Conservation (phyloP, 305 asterid genomes). For the Fraxinus nigra region DNA sequence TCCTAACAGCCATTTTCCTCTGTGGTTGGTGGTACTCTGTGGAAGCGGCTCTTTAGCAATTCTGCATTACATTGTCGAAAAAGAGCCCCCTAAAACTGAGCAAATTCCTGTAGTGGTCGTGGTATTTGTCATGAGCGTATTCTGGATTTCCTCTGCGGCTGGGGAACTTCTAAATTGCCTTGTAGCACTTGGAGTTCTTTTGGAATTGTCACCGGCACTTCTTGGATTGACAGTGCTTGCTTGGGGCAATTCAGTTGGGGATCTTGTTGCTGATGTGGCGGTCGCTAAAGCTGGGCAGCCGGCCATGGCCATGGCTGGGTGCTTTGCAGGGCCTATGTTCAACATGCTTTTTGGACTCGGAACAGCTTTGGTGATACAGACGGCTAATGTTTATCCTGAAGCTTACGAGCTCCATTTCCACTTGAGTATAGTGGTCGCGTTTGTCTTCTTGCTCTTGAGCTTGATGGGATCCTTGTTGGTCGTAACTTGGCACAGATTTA, state of each 20-base stretch:
- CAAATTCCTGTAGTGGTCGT: constrained; percentile 53
- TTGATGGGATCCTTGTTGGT: constrained; percentile 93
- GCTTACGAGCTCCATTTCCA: constrained; percentile 82
- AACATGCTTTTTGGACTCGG: constrained; percentile 97
- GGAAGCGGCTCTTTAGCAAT: constrained; percentile 70
- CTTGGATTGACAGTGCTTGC: constrained; percentile 96
- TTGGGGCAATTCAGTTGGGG: constrained; percentile 96
- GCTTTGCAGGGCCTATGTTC: constrained; percentile 98
- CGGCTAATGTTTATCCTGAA: constrained; percentile 63
- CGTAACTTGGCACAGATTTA: constrained; percentile 80
- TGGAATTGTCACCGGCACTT: constrained; percentile 68
- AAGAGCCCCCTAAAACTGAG: constrained; percentile 71
- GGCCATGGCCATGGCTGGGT: constrained; percentile 99
- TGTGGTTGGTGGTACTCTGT: constrained; percentile 66
- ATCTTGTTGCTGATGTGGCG: constrained; percentile 93
- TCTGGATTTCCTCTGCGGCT: constrained; percentile 88
- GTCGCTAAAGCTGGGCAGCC: constrained; percentile 96
- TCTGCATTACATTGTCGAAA: constrained; percentile 69
- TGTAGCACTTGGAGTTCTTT: constrained; percentile 63
- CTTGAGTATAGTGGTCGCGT: constrained; percentile 80
- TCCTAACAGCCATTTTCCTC: constrained; percentile 64
- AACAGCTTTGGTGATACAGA: constrained; percentile 76
- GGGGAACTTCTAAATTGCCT: constrained; percentile 95
- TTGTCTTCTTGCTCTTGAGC: constrained; percentile 81
- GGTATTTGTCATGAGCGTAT: constrained; percentile 89